These are phyloP conservation scores for Penicillium fimorum DNA, from an alignment of 495 filamentous ascomycete species.

Conservation along the genomic window DNA sequence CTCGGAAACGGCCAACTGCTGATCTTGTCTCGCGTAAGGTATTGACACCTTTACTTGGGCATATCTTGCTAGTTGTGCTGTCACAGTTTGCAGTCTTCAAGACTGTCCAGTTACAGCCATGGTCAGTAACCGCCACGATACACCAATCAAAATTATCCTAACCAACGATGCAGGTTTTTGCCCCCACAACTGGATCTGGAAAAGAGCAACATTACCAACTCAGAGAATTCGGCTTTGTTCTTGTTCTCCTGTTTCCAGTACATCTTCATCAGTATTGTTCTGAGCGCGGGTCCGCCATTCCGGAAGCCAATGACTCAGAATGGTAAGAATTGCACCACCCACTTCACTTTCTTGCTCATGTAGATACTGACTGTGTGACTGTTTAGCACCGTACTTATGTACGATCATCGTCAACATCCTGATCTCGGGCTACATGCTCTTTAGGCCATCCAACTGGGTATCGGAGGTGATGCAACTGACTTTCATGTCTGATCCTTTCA, in stretches of 20 bases:
- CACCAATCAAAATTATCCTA: slow-evolving; percentile 1
- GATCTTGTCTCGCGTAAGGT: slow-evolving; percentile 93
- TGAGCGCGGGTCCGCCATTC: slow-evolving; percentile 88
- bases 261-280: slow-evolving; percentile 79
- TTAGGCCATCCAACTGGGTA: slow-evolving; percentile 67
- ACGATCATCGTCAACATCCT: slow-evolving; percentile 67
- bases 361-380: slow-evolving; percentile 1
- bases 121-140: slow-evolving; percentile 49
- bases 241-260: slow-evolving; percentile 92
- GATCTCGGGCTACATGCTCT: slow-evolving; percentile 73
- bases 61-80: slow-evolving; percentile 78
- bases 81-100: slow-evolving; percentile 73
- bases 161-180: slow-evolving; percentile 58
- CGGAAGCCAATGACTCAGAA: slow-evolving; percentile 78
- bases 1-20: slow-evolving; percentile 83
- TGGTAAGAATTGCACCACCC: slow-evolving; percentile 48
- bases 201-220: slow-evolving; percentile 81
- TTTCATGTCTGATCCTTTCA: slow-evolving; percentile 65
- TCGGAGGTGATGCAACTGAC: slow-evolving; percentile 81
- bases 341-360: neutral
- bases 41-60: slow-evolving; percentile 82
- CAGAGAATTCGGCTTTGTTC: slow-evolving; percentile 88
- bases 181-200: slow-evolving; percentile 72
- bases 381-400: slow-evolving; percentile 65
- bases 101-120: slow-evolving; percentile 69